Base-by-base conservation (phyloP, 805 yeast genomes). In the Kodamaea jinghongensis region DNA sequence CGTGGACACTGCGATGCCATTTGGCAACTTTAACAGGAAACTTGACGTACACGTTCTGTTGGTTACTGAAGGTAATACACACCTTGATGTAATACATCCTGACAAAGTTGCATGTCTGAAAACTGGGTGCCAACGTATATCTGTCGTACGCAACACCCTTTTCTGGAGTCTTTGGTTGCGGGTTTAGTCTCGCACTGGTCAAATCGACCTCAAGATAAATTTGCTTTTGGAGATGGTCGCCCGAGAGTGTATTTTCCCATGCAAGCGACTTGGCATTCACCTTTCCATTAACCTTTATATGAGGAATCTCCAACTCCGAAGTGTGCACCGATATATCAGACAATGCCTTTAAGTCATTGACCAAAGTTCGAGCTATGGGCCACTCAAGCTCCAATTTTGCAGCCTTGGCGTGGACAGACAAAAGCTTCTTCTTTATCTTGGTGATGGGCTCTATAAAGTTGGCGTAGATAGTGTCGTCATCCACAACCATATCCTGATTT, bases 271-370 rank as follows among this genome's bases (percentile, higher is more conserved):
- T 3, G 6, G 23, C 7, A 8, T n/a, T 4, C 12, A 13, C 39
- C 5, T n/a, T 30, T 7, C 40, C 40, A 26, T 32, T 37, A 14
- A 26, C 26, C 6, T 17, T 16, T 5, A 30, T 6, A 14, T n/a
- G 20, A 8, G 40, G 40, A n/a, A 37, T 16, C 26, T 25, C 34
- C 31, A 37, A 31, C 31, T 38, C 32, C 23, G 32, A 31, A 9
- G 17, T 17, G 12, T 33, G 23, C n/a, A 28, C 22, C 9, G 22
- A 13, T 10, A 38, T 12, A 13, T 12, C 13, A 4, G 41, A 9
- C 7, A 38, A 9, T 13, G 41, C 30, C 32, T 33, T 38, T 15
- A 38, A 9, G 13, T 23, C 41, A 6, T 28, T 16, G 4, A 38
- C 29, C 15, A 32, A 15, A 2, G 26, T 22, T 15, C 16, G 10